Evolutionary conservation across 768 basidiomycete species (phyloP), one percentile per base, ranked within the genome.

Genomic region (Fomitopsis pulvina): DNA sequence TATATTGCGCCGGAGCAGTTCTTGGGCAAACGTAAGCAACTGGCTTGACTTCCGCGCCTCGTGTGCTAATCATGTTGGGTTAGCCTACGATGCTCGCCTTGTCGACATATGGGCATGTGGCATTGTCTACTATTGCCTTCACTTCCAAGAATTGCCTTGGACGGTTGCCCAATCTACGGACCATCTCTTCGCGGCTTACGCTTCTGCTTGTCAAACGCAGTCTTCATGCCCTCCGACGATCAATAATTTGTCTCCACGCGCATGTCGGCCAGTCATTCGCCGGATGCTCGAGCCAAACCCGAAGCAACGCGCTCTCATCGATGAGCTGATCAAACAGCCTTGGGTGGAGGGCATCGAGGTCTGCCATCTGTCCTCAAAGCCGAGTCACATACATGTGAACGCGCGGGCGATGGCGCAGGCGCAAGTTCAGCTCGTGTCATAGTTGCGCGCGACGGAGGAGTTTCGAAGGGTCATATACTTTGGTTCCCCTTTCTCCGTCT

Each of bases 1-100:
- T 99, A 99, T 70, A 99, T 99, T 61, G 95, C 95, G 8, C 96
- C 96, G 25, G 95, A 99, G 67, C 91, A 96, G 69, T 99, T 97
- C 62, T 71, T 92, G 58, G 83, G 86, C 62, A 94, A 96, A 83
- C 92, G 95, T 95, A 76, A 81, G 92, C 76, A 59, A 42, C 56
- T 57, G 52, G 52, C 52, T 60, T 58, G 62, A 63, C 51, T 59
- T 61, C 61, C 45, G 59, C 56, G 53, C 54, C 56, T 7, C 57
- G 54, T 66, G 64, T 66, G 71, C 67, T 76, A 60, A 72, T 66
- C 56, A 47, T 57, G 48, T 46, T 45, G 42, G 43, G 32, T 32
- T 65, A 96, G 95, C 95, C 59, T 99, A 98, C 64, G 95, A 98
- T 60, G 95, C 95, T 4, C 86, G 95, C 21, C 77, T 94, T 4